Evolutionary conservation across 1,284 basidiomycete genomes (phyloP).

Genomic region (Omphalotus olearius): DNA sequence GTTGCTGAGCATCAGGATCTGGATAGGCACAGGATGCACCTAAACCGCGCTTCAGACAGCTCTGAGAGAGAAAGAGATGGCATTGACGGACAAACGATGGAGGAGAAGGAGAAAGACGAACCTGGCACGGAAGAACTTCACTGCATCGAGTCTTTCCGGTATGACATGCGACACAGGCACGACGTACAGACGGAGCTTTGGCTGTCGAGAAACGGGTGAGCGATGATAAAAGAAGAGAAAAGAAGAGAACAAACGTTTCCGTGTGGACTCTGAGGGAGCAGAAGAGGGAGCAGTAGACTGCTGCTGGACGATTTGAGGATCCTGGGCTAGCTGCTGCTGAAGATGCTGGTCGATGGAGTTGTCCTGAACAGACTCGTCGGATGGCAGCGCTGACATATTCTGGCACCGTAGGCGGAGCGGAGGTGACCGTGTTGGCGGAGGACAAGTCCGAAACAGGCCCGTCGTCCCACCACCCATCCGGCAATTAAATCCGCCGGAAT

Average conservation of each 20-base stretch:
- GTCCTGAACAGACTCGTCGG: slow-evolving; percentile 44
- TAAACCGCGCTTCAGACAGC: slow-evolving; percentile 72
- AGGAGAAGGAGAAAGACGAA: slow-evolving; percentile 25
- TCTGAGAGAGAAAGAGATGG: slow-evolving; percentile 34
- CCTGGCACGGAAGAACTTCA: slow-evolving; percentile 75
- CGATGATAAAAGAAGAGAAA: slow-evolving; percentile 19
- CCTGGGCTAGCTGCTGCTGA: slow-evolving; percentile 46
- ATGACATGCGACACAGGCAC: slow-evolving; percentile 76
- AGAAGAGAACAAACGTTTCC: slow-evolving; percentile 39
- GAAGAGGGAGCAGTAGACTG: slow-evolving; percentile 21
- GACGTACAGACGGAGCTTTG: slow-evolving; percentile 71
- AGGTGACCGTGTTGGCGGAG: neutral
- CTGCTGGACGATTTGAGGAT: slow-evolving; percentile 17
- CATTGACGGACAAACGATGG: neutral
- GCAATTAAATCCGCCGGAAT: too few relatives aligned
- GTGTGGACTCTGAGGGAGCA: slow-evolving; percentile 22
- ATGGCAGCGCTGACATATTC: slow-evolving; percentile 67
- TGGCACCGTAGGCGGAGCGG: slow-evolving; percentile 18
- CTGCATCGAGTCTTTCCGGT: slow-evolving; percentile 76
- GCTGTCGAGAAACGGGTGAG: slow-evolving; percentile 34
- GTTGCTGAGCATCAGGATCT: slow-evolving; percentile 58
- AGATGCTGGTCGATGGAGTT: slow-evolving; percentile 44
- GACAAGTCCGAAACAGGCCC: neutral
- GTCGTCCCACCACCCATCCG: too few relatives aligned
- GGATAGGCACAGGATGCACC: slow-evolving; percentile 68